Conservation (phyloP, 208 protist genomes). For the Crithidia bombi region DNA sequence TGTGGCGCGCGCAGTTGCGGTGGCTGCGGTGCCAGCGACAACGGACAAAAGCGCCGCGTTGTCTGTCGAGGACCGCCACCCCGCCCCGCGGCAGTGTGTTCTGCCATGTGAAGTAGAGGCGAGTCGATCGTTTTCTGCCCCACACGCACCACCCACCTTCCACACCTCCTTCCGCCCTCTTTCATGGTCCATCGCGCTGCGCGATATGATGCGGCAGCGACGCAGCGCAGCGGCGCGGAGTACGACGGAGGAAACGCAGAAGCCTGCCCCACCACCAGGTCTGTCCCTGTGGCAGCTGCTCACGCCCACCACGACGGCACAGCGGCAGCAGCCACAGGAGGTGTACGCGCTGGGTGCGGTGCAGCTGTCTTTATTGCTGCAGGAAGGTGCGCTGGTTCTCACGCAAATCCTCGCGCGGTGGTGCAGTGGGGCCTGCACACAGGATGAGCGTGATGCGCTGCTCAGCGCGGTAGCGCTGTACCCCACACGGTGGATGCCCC, state of each 20-base stretch:
- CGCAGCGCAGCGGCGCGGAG: not conserved
- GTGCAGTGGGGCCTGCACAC: slow-evolving; percentile 22
- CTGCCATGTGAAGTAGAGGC: not conserved
- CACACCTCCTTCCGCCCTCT: not conserved
- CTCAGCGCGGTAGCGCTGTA: slow-evolving; percentile 18
- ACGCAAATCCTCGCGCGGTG: slow-evolving; percentile 28
- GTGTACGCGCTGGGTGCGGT: slow-evolving; percentile 25
- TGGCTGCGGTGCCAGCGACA: not conserved
- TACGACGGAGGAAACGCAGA: not conserved
- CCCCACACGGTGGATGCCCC: slow-evolving; percentile 34
- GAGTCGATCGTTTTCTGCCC: not conserved
- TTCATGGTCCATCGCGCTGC: slow-evolving; percentile 8
- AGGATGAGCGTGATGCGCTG: slow-evolving; percentile 25
- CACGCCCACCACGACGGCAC: not conserved
- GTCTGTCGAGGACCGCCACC: not conserved
- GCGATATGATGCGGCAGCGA: slow-evolving; percentile 4
- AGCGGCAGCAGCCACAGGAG: not conserved
- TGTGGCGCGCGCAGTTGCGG: not conserved
- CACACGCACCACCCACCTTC: not conserved
- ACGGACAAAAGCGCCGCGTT: not conserved
- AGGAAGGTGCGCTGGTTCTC: slow-evolving; percentile 29
- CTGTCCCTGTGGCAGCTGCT: slow-evolving; percentile 1
- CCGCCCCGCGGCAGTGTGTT: not conserved
- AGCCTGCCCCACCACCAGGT: slow-evolving; percentile 5
- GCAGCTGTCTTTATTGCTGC: slow-evolving; percentile 20